Evolutionary conservation across 768 basidiomycete species (phyloP).

Genomic region (Gyrodon lividus): DNA sequence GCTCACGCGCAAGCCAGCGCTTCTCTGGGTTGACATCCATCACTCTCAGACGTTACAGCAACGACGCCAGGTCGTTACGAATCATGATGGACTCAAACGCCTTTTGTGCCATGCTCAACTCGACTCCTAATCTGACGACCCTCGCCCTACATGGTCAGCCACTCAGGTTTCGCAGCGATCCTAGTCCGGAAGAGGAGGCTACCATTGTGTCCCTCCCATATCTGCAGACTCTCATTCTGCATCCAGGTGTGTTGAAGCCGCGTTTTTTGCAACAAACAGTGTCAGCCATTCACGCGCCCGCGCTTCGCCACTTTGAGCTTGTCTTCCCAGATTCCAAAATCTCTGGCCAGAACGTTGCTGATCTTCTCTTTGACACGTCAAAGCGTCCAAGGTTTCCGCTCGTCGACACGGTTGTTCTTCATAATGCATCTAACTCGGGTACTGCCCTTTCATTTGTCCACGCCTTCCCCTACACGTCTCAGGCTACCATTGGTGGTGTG

Average conservation of each 20-base stretch:
- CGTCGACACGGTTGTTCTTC: constrained; percentile 26
- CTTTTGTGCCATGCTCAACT: constrained; percentile 24
- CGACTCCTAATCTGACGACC: constrained; percentile 23
- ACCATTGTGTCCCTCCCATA: constrained; percentile 21
- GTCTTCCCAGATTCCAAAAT: constrained; percentile 31
- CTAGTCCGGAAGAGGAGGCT: constrained; percentile 1
- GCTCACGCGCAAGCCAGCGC: constrained; percentile 10
- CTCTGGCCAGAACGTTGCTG: constrained; percentile 26
- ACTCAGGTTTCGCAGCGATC: constrained; percentile 23
- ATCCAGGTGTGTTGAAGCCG: constrained; percentile 30
- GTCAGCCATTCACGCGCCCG: constrained; percentile 27
- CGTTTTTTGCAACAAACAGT: constrained; percentile 32
- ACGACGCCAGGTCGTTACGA: constrained; percentile 27
- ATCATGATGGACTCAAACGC: constrained; percentile 28
- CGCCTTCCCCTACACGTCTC: constrained; percentile 23
- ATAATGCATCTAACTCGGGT: constrained; percentile 24
- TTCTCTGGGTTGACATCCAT: constrained; percentile 25
- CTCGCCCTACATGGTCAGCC: constrained; percentile 30
- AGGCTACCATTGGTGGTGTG: constrained; percentile 24
- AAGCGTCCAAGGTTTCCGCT: constrained; percentile 24
- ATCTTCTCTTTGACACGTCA: constrained; percentile 19
- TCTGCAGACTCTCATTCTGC: constrained; percentile 30
- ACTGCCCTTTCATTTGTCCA: constrained; percentile 26
- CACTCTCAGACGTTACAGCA: constrained; percentile 28
- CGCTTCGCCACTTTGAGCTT: constrained; percentile 32